Evolutionary conservation across 116 monocot genomes (phyloP), one percentile per base, ranked within the genome.

Genomic region (Cymodocea nodosa): DNA sequence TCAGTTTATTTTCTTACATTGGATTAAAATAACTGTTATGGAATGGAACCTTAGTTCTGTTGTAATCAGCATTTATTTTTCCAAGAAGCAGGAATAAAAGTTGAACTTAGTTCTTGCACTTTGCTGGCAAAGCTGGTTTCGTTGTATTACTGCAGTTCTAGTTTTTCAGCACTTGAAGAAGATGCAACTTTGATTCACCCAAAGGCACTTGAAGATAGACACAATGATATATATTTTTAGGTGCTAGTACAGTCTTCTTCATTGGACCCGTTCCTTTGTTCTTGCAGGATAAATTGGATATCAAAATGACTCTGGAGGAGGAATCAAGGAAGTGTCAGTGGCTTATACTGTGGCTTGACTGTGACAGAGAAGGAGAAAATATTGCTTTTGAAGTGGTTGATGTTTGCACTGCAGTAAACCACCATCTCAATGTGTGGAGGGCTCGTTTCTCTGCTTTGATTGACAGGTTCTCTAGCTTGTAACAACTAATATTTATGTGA

Each of bases 341-440:
- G 97, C 88, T 97, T 65, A 81, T 91, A 23, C 63, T 97, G 67
- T 97, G 97, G 97, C 84, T 97, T 50, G 97, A 97, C 61, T 91
- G 97, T 80, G 97, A 97, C 65, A 80, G 91, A 71, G 97, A 97
- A 78, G 97, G 97, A 34, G 91, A 97, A 73, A 97, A 97, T 63
- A 97, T 97, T 70, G 91, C 97, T 66, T 97, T 84, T 74, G 97
- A 97, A 80, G 97, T 97, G 36, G 40, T 97, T 49, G 91, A 91
- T 6, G 84, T 97, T 48, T 97, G 97, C 78, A 82, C 80, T 35
- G 60, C 82, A 65, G 91, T 65, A 48, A 95, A 90, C 58, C 60
- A 25, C 40, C 81, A 71, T 61, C 85, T 97, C 64, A 77, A 78
- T 60, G 71, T 97, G 68, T 97, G 83, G 85, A 87, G 97, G 77